Evolutionary conservation across 805 yeast species (phyloP).

Genomic region (Ogataea nitratoaversa): DNA sequence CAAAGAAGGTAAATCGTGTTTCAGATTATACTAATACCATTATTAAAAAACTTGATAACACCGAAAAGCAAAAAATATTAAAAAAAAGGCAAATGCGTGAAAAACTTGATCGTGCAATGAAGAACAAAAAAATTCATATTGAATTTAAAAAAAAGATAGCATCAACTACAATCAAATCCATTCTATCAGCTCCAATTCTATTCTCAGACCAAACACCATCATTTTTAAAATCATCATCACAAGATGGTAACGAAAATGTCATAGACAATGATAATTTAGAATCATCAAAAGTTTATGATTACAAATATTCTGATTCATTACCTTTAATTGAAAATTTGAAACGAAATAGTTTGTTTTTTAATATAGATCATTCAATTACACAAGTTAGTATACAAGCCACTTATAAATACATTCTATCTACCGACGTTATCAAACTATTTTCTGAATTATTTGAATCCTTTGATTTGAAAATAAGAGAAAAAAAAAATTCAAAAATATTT

Average conservation of each 20-base stretch:
- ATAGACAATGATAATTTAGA: too few relatives aligned
- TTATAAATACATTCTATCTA: constrained; percentile 13
- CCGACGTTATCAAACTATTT: constrained; percentile 6
- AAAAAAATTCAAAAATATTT: not conserved
- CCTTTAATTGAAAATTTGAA: constrained; percentile 11
- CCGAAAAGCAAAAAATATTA: constrained; percentile 4
- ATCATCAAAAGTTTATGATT: too few relatives aligned
- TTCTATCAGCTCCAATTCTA: too few relatives aligned
- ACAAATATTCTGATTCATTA: not conserved
- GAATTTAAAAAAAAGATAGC: constrained; percentile 17
- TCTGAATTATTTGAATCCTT: constrained; percentile 7
- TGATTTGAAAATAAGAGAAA: constrained; percentile 1
- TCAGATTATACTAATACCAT: constrained; percentile 10
- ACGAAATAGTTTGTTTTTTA: constrained; percentile 7
- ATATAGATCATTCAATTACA: constrained; percentile 9
- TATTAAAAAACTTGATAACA: constrained; percentile 2
- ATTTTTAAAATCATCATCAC: too few relatives aligned
- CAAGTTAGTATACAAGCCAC: constrained; percentile 8
- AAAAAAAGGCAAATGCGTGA: constrained; percentile 9
- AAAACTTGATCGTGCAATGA: constrained; percentile 14
- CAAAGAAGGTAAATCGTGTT: constrained; percentile 6
- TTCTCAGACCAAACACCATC: too few relatives aligned
- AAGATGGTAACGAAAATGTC: too few relatives aligned
- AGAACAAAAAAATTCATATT: constrained; percentile 14
- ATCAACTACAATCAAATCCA: constrained; percentile 12